Base-by-base conservation (phyloP, 2,329 filamentous ascomycete species). In the Trichoderma oligosporum region DNA sequence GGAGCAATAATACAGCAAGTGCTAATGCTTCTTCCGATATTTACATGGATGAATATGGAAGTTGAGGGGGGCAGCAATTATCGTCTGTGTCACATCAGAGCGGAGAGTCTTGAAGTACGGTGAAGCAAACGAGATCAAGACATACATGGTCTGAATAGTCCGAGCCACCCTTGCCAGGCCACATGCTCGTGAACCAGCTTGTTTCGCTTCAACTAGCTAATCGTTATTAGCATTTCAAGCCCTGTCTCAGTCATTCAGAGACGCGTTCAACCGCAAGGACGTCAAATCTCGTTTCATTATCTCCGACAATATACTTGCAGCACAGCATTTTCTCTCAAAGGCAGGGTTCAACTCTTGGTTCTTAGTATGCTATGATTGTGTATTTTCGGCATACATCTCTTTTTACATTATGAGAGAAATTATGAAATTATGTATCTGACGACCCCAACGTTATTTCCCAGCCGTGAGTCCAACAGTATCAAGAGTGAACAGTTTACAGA, bases 1-100 rank as follows among this genome's bases (percentile, higher is more conserved):
- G n/a, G n/a, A n/a, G n/a, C 7, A 20, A 4, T 18, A 22, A 22
- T 14, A 22, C 20, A n/a, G 2, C 18, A 14, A 7, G 16, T 22
- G 33, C 7, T 16, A n/a, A 16, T 4, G n/a, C 14, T 7, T 4
- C n/a, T 45, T 3, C 22, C 39, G 16, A 38, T 12, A 20, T 35
- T 11, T 27, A 42, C n/a, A 36, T 45, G 24, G n/a, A 22, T 41
- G 18, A 39, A 16, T 3, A 20, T 20, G 33, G 20, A 31, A 27
- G 31, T 7, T 38, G 41, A 20, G 31, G 51, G 31, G 51, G n/a
- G 16, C 16, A 22, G 12, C 12, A 22, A 24, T 46, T 55, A 55
- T 55, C 52, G 41, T 46, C 8, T 6, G 41, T 55, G 31, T 55
- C 52, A 55, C 52, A 36, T 35, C 52, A 55, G 31, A 46, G 52